These are phyloP conservation scores for Astrothelium subdiscretum DNA, from an alignment of 495 filamentous ascomycete species.

Conservation along the genomic window DNA sequence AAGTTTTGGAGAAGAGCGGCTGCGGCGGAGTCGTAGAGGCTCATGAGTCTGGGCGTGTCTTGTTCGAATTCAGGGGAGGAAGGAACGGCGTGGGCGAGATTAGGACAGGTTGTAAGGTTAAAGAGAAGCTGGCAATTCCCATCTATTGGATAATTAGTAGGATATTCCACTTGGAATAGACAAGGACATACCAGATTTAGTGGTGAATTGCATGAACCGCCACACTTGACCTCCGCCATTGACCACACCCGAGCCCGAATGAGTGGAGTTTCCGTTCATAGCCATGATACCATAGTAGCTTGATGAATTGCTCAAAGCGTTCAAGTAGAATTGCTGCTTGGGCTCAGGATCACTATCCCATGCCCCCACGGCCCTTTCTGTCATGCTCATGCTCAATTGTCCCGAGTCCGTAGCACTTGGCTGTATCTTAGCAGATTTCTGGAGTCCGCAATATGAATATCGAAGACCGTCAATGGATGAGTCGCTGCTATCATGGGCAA, in stretches of 20 bases:
- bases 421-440: slow-evolving; percentile 49
- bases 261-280: slow-evolving; percentile 44
- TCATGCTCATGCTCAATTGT: slow-evolving; percentile 46
- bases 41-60: slow-evolving; percentile 12
- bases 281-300: slow-evolving; percentile 63
- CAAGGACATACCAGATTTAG: slow-evolving; percentile 55
- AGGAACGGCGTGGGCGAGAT: slow-evolving; percentile 84
- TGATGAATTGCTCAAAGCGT: slow-evolving; percentile 55
- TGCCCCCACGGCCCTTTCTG: slow-evolving; percentile 37
- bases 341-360: slow-evolving; percentile 40
- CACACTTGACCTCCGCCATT: slow-evolving; percentile 65
- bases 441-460: slow-evolving; percentile 37
- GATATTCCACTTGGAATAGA: background rate
- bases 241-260: slow-evolving; percentile 37
- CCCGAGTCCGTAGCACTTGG: slow-evolving; percentile 33
- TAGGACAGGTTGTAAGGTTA: slow-evolving; percentile 71
- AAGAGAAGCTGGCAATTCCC: slow-evolving; percentile 74
- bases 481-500: slow-evolving; percentile 56
- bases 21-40: slow-evolving; percentile 38
- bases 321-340: slow-evolving; percentile 77
- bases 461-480: slow-evolving; percentile 52
- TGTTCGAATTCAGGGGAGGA: slow-evolving; percentile 42
- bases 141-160: slow-evolving; percentile 25
- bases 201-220: slow-evolving; percentile 52
- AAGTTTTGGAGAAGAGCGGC: slow-evolving; percentile 47